These are phyloP conservation scores for Russula emetica DNA, from an alignment of 768 basidiomycete species.

Conservation along the genomic window DNA sequence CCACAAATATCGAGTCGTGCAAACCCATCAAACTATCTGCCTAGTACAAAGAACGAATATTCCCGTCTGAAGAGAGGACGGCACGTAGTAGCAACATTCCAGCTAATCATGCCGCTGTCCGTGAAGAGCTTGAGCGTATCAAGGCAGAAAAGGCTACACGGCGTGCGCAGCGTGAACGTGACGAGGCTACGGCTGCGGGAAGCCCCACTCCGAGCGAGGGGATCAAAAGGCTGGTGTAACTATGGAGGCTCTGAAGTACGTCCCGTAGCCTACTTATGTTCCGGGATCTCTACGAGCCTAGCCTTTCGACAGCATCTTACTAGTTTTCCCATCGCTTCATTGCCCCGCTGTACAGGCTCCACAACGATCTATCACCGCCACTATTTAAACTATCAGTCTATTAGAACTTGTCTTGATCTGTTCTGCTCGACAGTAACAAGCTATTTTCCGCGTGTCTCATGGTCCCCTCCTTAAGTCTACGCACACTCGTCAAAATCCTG, in stretches of 20 bases:
- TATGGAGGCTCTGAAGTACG: conserved; percentile 3
- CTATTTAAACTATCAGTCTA: background rate
- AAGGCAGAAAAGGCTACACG: conserved; percentile 54
- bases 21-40: background rate
- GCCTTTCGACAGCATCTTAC: background rate
- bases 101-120: conserved; percentile 58
- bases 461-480: conserved; percentile 10
- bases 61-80: conserved; percentile 57
- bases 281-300: background rate
- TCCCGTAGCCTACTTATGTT: background rate
- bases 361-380: background rate
- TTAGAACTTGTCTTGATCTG: conserved; percentile 1
- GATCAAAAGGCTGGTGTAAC: conserved; percentile 27
- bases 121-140: conserved; percentile 67
- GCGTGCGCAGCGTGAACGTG: conserved; percentile 43
- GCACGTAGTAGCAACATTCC: conserved; percentile 51
- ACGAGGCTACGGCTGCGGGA: conserved; percentile 36
- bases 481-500: too few species aligned
- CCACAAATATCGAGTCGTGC: background rate
- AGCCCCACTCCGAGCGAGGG: conserved; percentile 33
- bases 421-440: conserved; percentile 2
- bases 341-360: background rate
- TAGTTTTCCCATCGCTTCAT: background rate
- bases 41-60: conserved; percentile 70
- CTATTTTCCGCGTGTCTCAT: background rate